A percentile compares a stretch with the other conserved stretches of the same genome.
Conservation (phyloP, 2,329 filamentous ascomycete species). For the Cytospora leucostoma region DNA sequence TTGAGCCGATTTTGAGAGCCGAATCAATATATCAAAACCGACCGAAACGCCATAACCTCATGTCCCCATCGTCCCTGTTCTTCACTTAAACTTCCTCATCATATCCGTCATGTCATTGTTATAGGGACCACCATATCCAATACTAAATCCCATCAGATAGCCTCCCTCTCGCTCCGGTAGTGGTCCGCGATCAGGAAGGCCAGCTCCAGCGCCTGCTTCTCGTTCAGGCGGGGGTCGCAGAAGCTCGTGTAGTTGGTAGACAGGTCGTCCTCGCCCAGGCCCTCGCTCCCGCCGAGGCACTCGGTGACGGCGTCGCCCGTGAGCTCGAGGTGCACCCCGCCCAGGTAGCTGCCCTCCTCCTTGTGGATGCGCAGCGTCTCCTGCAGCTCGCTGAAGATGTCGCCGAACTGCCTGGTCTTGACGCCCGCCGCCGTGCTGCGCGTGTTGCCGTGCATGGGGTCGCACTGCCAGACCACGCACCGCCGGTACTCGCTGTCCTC, state of each 20-base stretch:
- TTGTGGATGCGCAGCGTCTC: slow-evolving; percentile 84
- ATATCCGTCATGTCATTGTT: not conserved
- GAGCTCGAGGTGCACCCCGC: slow-evolving; percentile 91
- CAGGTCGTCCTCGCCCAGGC: slow-evolving; percentile 83
- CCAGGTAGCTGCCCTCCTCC: slow-evolving; percentile 80
- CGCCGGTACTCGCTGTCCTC: slow-evolving; percentile 70
- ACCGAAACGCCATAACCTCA: slow-evolving; percentile 8
- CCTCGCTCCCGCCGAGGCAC: slow-evolving; percentile 88
- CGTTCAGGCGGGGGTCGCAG: slow-evolving; percentile 92
- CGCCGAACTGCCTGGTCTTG: slow-evolving; percentile 89
- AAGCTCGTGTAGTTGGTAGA: slow-evolving; percentile 92
- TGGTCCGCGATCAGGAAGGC: slow-evolving; percentile 91
- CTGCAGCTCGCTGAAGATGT: slow-evolving; percentile 85
- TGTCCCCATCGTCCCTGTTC: not conserved
- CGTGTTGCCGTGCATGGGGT: slow-evolving; percentile 94
- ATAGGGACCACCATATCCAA: not conserved
- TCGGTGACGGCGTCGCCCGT: slow-evolving; percentile 97
- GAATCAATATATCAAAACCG: not conserved
- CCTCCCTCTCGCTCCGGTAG: slow-evolving; percentile 49
- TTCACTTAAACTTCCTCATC: not conserved
- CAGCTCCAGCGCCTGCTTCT: slow-evolving; percentile 95
- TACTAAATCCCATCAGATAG: not conserved
- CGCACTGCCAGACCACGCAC: slow-evolving; percentile 91
- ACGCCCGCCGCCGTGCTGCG: slow-evolving; percentile 71
- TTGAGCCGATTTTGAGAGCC: not conserved